phyloP scores from a whole-genome alignment of 805 yeast species.

The Teunomyces funiuensis region DNA sequence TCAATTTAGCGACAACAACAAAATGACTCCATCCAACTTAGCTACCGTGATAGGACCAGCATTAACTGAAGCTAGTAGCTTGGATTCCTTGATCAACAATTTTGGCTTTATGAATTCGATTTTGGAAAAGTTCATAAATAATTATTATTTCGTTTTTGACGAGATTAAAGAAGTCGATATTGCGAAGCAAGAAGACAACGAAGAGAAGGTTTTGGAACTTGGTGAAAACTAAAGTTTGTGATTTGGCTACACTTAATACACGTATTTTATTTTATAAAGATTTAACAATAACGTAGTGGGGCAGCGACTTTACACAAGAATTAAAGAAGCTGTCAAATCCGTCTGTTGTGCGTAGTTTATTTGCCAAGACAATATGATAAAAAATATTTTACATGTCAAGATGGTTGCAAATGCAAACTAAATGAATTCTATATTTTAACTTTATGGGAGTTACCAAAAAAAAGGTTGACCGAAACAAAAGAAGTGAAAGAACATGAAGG shows the following conservation, averaged over 20 bases:
- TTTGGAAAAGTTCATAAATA: slow-evolving; percentile 49
- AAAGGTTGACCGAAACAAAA: neutral
- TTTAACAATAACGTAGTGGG: too few species aligned
- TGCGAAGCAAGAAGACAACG: neutral
- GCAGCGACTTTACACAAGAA: too few species aligned
- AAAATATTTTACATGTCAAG: neutral
- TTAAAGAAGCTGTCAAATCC: too few species aligned
- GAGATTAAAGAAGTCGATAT: slow-evolving; percentile 9
- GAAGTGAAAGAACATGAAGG: neutral
- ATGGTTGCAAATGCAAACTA: neutral
- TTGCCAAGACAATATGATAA: too few species aligned
- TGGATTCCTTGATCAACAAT: slow-evolving; percentile 45
- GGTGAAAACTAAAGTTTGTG: neutral
- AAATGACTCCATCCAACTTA: slow-evolving; percentile 85
- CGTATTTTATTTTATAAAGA: too few species aligned
- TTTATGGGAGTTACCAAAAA: neutral
- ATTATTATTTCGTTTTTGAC: slow-evolving; percentile 42
- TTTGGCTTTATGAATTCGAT: slow-evolving; percentile 57
- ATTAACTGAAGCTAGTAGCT: slow-evolving; percentile 53
- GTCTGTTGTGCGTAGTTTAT: neutral
- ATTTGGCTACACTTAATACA: too few species aligned
- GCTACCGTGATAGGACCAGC: slow-evolving; percentile 84
- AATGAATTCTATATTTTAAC: too few species aligned
- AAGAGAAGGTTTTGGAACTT: neutral
- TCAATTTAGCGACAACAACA: slow-evolving; percentile 63